Evolutionary conservation across 768 basidiomycete genomes (phyloP).

Genomic region (Russula foetens): DNA sequence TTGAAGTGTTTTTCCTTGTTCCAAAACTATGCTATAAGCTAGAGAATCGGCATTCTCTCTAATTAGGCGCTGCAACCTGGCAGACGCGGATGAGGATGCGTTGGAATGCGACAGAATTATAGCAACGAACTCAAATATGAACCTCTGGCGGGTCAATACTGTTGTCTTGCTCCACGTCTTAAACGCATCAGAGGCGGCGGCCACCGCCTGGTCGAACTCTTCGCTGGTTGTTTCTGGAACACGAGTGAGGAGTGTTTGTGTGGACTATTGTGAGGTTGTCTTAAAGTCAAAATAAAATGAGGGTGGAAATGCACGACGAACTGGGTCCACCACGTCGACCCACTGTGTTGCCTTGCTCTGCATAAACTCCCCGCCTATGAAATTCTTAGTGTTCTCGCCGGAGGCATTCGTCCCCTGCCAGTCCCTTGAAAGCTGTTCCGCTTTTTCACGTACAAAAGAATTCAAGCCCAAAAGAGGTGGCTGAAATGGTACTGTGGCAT

Average conservation of each 20-base stretch:
- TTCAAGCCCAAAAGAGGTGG: slow-evolving; percentile 40
- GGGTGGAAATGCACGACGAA: slow-evolving; percentile 31
- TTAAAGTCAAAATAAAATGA: not conserved
- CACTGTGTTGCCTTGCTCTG: slow-evolving; percentile 73
- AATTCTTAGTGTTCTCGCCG: slow-evolving; percentile 88
- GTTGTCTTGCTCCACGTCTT: slow-evolving; percentile 84
- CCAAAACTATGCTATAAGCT: slow-evolving; percentile 83
- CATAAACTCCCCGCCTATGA: slow-evolving; percentile 83
- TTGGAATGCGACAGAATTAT: not conserved
- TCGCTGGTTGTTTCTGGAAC: slow-evolving; percentile 80
- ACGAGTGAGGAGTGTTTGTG: slow-evolving; percentile 80
- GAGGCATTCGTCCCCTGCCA: slow-evolving; percentile 86
- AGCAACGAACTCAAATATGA: slow-evolving; percentile 75
- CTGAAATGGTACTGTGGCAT: slow-evolving; percentile 23
- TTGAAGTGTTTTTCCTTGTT: slow-evolving; percentile 91
- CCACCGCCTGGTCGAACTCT: slow-evolving; percentile 80
- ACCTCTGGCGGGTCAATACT: slow-evolving; percentile 77
- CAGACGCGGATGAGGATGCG: not conserved
- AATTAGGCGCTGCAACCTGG: slow-evolving; percentile 79
- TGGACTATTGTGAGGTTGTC: slow-evolving; percentile 45
- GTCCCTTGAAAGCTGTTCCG: slow-evolving; percentile 58
- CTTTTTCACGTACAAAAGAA: slow-evolving; percentile 48
- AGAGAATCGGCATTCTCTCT: slow-evolving; percentile 81
- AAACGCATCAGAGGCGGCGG: slow-evolving; percentile 78
- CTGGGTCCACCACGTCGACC: slow-evolving; percentile 87